Percentiles rank a stretch among this genome's conserved stretches.
phyloP scores from a whole-genome alignment of 768 basidiomycete species.

The Tephrocybe sp. region DNA sequence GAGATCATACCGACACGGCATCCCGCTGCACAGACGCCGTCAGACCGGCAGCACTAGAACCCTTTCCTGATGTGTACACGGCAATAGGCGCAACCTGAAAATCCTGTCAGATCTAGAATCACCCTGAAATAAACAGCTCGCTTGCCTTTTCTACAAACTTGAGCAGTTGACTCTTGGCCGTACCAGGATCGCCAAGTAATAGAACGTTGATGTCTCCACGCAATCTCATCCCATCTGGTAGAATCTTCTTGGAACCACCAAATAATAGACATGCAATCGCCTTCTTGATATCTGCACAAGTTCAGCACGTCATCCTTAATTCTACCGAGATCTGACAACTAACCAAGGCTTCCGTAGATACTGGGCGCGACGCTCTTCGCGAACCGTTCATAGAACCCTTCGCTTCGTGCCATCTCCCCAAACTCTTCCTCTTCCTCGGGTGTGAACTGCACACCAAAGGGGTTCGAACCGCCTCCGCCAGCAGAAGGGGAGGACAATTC shows the following conservation, averaged over 20 bases:
- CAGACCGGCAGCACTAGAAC: slow-evolving; percentile 96
- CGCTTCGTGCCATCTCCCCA: slow-evolving; percentile 83
- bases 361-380: slow-evolving; percentile 93
- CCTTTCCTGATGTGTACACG: slow-evolving; percentile 98
- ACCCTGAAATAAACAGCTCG: neutral
- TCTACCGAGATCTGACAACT: slow-evolving; percentile 13
- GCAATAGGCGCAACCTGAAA: slow-evolving; percentile 91
- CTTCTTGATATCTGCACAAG: slow-evolving; percentile 88
- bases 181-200: slow-evolving; percentile 95
- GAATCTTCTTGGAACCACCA: slow-evolving; percentile 94
- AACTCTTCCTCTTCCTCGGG: slow-evolving; percentile 99
- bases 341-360: slow-evolving; percentile 94
- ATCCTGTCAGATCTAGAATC: slow-evolving; percentile 2
- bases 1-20: slow-evolving; percentile 66
- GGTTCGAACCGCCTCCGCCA: slow-evolving; percentile 70
- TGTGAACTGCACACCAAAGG: slow-evolving; percentile 85
- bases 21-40: slow-evolving; percentile 98
- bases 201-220: slow-evolving; percentile 98
- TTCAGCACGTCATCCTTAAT: neutral
- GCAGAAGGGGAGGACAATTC: slow-evolving; percentile 83
- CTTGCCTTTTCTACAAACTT: slow-evolving; percentile 96
- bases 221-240: slow-evolving; percentile 96
- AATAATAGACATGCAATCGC: slow-evolving; percentile 95
- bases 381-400: slow-evolving; percentile 91
- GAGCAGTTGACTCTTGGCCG: slow-evolving; percentile 95